Percentiles rank a stretch among this genome's conserved stretches.
These are phyloP conservation scores for Geotrichum aggregatum DNA, from an alignment of 1,139 yeast species.

Conservation along the genomic window DNA sequence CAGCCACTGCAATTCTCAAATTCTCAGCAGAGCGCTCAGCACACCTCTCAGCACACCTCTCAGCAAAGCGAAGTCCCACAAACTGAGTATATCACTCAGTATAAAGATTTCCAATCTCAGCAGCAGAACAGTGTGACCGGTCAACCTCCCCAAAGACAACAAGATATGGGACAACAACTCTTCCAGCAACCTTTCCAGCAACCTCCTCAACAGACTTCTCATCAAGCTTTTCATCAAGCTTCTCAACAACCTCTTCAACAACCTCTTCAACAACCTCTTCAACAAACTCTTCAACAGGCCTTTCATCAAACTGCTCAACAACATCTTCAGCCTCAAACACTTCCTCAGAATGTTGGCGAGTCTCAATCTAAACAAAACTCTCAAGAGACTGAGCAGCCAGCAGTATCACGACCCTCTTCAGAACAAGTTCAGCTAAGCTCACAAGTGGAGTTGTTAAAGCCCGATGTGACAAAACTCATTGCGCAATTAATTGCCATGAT, in stretches of 20 bases:
- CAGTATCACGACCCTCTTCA: too few species aligned
- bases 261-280: background rate
- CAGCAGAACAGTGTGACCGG: too few species aligned
- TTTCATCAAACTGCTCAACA: too few species aligned
- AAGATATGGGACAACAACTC: too few species aligned
- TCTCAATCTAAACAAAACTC: too few species aligned
- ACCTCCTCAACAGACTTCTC: background rate
- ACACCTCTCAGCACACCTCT: background rate
- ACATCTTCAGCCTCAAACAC: too few species aligned
- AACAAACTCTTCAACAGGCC: too few species aligned
- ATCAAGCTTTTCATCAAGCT: background rate
- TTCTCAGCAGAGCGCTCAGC: background rate
- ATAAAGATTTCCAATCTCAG: too few species aligned
- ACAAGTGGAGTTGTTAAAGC: too few species aligned
- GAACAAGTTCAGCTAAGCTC: too few species aligned
- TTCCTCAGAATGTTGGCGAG: too few species aligned
- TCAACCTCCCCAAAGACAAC: background rate
- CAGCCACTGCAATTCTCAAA: background rate
- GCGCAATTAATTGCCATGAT: constrained; percentile 7
- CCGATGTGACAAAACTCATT: constrained; percentile 2
- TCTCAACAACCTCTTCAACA: background rate
- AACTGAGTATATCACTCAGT: background rate
- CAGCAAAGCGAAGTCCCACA: background rate
- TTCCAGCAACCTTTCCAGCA: background rate
- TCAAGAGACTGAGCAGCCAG: too few species aligned